Evolutionary conservation across 2,329 filamentous ascomycete species (phyloP).

Genomic region (Phoma sp.): DNA sequence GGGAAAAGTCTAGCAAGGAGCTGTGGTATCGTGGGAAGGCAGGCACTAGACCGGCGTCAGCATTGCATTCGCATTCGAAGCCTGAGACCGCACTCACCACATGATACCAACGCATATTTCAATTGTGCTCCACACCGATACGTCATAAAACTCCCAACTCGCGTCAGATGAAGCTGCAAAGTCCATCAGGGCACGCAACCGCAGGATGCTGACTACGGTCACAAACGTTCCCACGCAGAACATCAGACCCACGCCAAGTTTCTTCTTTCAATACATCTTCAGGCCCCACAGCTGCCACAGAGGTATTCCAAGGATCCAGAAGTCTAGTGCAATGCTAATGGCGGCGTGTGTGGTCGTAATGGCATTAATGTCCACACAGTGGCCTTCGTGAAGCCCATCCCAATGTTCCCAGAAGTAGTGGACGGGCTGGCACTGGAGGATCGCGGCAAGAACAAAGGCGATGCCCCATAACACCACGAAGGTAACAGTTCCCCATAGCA

Average conservation of each 20-base stretch:
- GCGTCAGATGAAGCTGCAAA: conserved; percentile 54
- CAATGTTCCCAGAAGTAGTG: conserved; percentile 45
- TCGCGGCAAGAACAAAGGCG: conserved; percentile 28
- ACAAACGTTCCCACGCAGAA: conserved; percentile 52
- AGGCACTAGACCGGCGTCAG: conserved; percentile 39
- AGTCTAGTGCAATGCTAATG: conserved; percentile 45
- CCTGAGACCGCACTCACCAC: conserved; percentile 26
- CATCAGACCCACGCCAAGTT: conserved; percentile 49
- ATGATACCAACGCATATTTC: conserved; percentile 55
- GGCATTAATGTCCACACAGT: conserved; percentile 47
- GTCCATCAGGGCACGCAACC: conserved; percentile 52
- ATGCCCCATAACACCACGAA: conserved; percentile 38
- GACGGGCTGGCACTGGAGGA: conserved; percentile 49
- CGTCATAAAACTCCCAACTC: conserved; percentile 51
- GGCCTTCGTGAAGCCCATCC: conserved; percentile 40
- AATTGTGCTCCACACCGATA: conserved; percentile 52
- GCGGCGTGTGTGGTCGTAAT: conserved; percentile 43
- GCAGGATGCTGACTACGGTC: conserved; percentile 54
- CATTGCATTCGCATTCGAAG: background rate
- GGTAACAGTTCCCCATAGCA: conserved; percentile 35
- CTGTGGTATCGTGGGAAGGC: conserved; percentile 51
- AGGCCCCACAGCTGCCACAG: conserved; percentile 45
- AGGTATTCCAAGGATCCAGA: conserved; percentile 47
- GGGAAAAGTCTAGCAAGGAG: conserved; percentile 49
- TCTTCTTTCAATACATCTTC: conserved; percentile 49